Conservation (phyloP, 2,329 filamentous ascomycete genomes). For the Tolypocladium amazonense region DNA sequence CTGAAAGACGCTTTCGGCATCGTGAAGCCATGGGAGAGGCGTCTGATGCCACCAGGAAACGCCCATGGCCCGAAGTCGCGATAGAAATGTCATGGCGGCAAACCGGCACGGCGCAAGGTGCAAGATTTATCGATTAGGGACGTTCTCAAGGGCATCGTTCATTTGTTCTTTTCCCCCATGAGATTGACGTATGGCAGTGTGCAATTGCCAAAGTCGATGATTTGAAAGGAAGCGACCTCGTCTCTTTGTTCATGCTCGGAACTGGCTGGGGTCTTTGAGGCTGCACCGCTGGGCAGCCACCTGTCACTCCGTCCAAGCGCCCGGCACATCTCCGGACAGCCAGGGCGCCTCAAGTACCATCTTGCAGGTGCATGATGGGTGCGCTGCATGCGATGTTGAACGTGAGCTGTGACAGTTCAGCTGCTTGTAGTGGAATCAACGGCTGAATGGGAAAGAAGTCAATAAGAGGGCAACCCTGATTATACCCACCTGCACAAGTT, state of each 20-base stretch:
- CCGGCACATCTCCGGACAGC: too few relatives aligned
- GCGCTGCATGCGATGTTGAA: too few relatives aligned
- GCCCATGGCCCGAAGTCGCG: background rate
- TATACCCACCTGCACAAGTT: too few relatives aligned
- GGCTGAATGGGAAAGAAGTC: too few relatives aligned
- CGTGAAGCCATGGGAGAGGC: background rate
- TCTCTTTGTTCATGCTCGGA: background rate
- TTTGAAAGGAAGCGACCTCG: background rate
- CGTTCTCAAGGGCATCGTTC: background rate
- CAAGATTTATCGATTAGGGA: background rate
- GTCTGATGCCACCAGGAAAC: background rate
- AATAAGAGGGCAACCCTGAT: too few relatives aligned
- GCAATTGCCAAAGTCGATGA: background rate
- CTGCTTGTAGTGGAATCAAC: too few relatives aligned
- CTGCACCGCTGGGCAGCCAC: too few relatives aligned
- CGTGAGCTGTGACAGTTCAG: too few relatives aligned
- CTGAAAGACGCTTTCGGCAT: background rate
- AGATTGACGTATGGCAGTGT: background rate
- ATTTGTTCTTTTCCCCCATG: background rate
- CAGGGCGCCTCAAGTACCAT: too few relatives aligned
- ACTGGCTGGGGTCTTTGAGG: too few relatives aligned
- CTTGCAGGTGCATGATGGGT: too few relatives aligned
- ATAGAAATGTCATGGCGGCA: background rate
- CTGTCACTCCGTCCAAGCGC: too few relatives aligned
- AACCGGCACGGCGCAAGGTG: background rate